Evolutionary conservation across 73 alveolate genomes (phyloP).

Genomic region (Paramecium tetraurelia): DNA sequence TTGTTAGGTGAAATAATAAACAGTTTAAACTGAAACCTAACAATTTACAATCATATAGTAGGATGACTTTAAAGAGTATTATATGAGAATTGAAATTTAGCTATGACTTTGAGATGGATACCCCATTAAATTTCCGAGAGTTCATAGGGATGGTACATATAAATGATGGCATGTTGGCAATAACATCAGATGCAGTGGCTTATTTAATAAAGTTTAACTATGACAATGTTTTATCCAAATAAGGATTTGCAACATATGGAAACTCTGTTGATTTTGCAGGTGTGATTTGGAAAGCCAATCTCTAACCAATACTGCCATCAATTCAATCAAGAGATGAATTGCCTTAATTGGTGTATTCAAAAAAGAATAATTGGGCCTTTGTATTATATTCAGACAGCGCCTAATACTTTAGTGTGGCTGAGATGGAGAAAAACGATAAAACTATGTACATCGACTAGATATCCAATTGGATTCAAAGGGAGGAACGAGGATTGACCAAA

Average conservation of each 20-base stretch:
- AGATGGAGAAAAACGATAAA: neutral
- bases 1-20: neutral
- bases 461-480: neutral
- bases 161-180: constrained; percentile 34
- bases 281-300: constrained; percentile 1
- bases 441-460: neutral
- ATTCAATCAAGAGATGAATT: neutral
- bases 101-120: neutral
- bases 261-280: constrained; percentile 6
- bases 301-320: neutral
- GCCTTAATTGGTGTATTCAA: neutral
- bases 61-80: neutral
- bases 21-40: neutral
- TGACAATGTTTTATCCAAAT: neutral
- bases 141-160: constrained; percentile 21
- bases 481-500: constrained; percentile 30
- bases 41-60: neutral
- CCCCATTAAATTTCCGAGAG: constrained; percentile 18
- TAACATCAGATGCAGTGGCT: neutral
- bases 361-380: neutral
- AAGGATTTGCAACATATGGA: neutral
- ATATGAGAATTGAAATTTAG: neutral
- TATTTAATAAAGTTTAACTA: neutral
- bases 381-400: constrained; percentile 6
- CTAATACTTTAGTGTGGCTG: neutral